phyloP scores from a whole-genome alignment of 129 eudicot species.

The Logfia minima region DNA sequence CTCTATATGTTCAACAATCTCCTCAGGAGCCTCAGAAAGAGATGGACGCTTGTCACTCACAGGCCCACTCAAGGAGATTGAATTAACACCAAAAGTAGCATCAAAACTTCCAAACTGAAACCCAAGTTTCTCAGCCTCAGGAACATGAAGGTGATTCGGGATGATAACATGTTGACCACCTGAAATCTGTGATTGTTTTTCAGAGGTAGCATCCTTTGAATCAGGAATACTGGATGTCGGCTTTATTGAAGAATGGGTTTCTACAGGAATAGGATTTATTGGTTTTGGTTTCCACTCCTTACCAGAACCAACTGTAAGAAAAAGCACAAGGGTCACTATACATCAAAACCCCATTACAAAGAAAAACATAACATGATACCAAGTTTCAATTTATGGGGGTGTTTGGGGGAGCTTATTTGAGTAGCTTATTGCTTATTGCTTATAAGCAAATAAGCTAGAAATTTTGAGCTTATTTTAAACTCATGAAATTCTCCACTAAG shows the following conservation, averaged over 20 bases:
- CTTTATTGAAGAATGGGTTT: conserved; percentile 32
- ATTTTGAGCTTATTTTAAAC: too few species aligned
- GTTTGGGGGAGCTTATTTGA: too few species aligned
- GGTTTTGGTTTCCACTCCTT: conserved; percentile 94
- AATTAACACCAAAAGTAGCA: conserved; percentile 52
- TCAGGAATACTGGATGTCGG: conserved; percentile 33
- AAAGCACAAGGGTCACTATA: conserved; percentile 8
- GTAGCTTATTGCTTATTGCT: too few species aligned
- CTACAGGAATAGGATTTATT: conserved; percentile 39
- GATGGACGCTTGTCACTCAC: conserved; percentile 41
- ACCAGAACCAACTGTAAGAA: conserved; percentile 47
- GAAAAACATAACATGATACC: not conserved
- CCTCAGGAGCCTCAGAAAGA: conserved; percentile 54
- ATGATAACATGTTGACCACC: conserved; percentile 72
- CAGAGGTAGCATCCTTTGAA: conserved; percentile 42
- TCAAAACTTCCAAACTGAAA: conserved; percentile 93
- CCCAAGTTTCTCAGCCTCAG: conserved; percentile 74
- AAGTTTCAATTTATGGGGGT: not conserved
- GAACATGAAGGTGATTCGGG: conserved; percentile 86
- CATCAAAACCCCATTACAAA: not conserved
- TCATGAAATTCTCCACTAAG: too few species aligned
- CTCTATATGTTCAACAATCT: conserved; percentile 41
- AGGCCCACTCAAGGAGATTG: conserved; percentile 33
- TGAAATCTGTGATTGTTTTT: conserved; percentile 42
- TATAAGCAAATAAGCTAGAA: too few species aligned